Base-by-base conservation (phyloP, 1,284 basidiomycete genomes). In the Wolfiporia cocos region DNA sequence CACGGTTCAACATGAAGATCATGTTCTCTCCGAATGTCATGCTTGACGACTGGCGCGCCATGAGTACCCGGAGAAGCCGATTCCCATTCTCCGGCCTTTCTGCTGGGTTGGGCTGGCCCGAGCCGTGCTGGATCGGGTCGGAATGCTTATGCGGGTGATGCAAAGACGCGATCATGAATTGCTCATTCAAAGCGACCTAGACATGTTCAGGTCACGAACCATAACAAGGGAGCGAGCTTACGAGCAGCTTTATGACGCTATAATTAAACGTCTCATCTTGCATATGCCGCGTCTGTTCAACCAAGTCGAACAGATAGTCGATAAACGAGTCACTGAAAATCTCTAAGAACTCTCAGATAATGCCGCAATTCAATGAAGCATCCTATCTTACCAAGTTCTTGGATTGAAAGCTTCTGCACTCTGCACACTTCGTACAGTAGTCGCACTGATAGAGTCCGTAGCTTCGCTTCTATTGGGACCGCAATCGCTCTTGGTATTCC, bases 21-120 rank as follows among this genome's bases (percentile, higher is more conserved):
- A 99, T 79, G 57, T 98, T 99, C 67, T 95, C 93, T 12, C 93
- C 93, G 62, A 99, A 97, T 0, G 95, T 97, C 68, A 92, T 92
- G 64, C 83, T 90, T 10, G 79, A 81, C 6, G 88, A 83, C 26
- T 92, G 64, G 12, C 94, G 79, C 19, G 85, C 73, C 72, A 90
- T 87, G 21, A 99, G 71, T 0, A 95, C 82, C 19, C 80, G 73
- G 29, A 98, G 66, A 0, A 98, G 85, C 14, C 92, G 73, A 58
- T 99, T 99, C 45, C 69, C 71, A 10, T 63, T 56, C 37, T 76
- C 67, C 4, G 53, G 53, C 30, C 50, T 34, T 37, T 50, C 37
- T 12, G 37, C 5, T 21, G 45, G 45, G 22, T 44, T 48, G 44
- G 57, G 52, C 42, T 47, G 29, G 50, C 51, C 42, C 53, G 40